A percentile compares a stretch with the other conserved stretches of the same genome.
Conservation (phyloP, 2,329 filamentous ascomycete species). For the Metarhizium rileyi region DNA sequence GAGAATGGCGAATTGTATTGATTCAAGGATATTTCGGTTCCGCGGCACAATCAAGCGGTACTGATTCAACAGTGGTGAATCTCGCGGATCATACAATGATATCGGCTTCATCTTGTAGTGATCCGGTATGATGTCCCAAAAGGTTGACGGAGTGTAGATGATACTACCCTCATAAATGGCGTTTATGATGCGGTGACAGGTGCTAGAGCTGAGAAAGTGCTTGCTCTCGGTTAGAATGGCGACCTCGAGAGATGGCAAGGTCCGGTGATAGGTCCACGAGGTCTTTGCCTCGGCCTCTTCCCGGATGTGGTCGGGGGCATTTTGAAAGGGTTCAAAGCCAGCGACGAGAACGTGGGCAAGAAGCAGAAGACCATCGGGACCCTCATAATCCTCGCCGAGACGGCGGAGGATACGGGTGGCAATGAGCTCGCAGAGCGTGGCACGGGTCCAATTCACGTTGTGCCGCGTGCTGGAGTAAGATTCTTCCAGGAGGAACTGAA, state of each 20-base stretch:
- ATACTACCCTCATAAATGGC: slow-evolving; percentile 75
- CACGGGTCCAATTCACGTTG: slow-evolving; percentile 70
- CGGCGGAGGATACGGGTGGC: slow-evolving; percentile 68
- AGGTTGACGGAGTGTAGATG: slow-evolving; percentile 72
- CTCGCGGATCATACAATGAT: slow-evolving; percentile 66
- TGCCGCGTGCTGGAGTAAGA: slow-evolving; percentile 66
- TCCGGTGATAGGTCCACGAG: slow-evolving; percentile 42
- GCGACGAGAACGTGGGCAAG: slow-evolving; percentile 73
- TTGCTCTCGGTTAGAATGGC: slow-evolving; percentile 79
- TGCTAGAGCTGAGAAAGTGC: slow-evolving; percentile 63
- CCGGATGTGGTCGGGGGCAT: slow-evolving; percentile 59
- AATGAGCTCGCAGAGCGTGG: slow-evolving; percentile 70
- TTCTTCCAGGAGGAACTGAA: slow-evolving; percentile 72
- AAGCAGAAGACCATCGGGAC: slow-evolving; percentile 58
- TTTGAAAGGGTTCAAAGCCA: slow-evolving; percentile 79
- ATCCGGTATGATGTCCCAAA: slow-evolving; percentile 76
- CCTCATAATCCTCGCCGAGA: slow-evolving; percentile 69
- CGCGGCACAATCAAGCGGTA: slow-evolving; percentile 76
- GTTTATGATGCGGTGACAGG: slow-evolving; percentile 72
- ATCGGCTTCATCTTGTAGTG: slow-evolving; percentile 80
- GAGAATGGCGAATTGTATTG: slow-evolving; percentile 62
- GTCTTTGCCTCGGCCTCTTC: slow-evolving; percentile 43
- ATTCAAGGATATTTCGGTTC: slow-evolving; percentile 66
- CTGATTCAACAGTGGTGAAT: slow-evolving; percentile 70
- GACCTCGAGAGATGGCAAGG: slow-evolving; percentile 69